Conservation (phyloP, 2,329 filamentous ascomycete genomes). For the Microcyclospora pomicola region DNA sequence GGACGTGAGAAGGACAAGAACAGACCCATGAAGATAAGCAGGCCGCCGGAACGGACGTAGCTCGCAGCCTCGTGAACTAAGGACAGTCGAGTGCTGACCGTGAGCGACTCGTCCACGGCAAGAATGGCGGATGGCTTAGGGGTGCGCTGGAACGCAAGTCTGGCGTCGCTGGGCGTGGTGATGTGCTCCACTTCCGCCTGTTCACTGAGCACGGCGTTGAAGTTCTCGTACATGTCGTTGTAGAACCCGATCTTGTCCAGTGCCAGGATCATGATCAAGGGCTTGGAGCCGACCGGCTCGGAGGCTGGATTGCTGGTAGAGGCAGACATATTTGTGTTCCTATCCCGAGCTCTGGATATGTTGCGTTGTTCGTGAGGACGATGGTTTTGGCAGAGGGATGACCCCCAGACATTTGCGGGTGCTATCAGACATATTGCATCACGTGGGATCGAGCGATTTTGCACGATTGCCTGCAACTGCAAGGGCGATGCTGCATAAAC, state of each 20-base stretch:
- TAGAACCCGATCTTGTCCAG: constrained; percentile 10
- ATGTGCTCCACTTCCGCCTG: constrained; percentile 7
- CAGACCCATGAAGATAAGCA: constrained; percentile 9
- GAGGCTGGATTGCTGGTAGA: constrained; percentile 3
- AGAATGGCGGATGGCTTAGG: constrained; percentile 5
- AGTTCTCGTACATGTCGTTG: constrained; percentile 6
- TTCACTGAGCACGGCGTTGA: constrained; percentile 4
- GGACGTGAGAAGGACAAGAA: constrained; percentile 6
- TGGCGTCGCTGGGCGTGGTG: constrained; percentile 5
- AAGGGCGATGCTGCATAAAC: no score
- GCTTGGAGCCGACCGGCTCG: constrained; percentile 5
- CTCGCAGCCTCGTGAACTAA: constrained; percentile 6
- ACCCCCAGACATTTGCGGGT: no score
- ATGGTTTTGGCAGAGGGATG: no score
- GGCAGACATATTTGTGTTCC: no score
- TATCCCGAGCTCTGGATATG: no score
- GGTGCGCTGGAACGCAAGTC: constrained; percentile 1
- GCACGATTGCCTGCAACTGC: no score
- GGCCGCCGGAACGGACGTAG: constrained; percentile 11
- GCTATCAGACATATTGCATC: no score
- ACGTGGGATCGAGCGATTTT: no score
- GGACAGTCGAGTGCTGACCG: constrained; percentile 2
- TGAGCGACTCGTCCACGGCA: constrained; percentile 6
- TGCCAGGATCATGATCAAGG: constrained; percentile 7
- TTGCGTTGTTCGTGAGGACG: no score